phyloP scores from a whole-genome alignment of 306 rosid species.

The Castanea sativa region DNA sequence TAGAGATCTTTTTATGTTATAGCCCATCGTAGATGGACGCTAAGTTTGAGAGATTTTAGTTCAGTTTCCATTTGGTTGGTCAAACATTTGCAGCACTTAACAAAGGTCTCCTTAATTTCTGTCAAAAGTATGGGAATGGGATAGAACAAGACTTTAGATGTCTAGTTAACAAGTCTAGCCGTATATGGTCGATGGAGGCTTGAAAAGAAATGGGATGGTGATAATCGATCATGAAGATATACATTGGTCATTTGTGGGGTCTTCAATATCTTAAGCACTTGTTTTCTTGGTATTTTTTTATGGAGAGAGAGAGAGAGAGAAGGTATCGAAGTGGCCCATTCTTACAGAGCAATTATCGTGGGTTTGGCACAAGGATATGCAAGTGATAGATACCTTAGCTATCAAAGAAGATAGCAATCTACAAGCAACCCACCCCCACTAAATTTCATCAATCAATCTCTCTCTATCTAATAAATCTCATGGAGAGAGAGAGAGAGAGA shows the following conservation, averaged over 20 bases:
- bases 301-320: constrained; percentile 12
- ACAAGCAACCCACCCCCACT: constrained; percentile 29
- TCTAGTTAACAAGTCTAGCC: not conserved
- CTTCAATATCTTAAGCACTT: not conserved
- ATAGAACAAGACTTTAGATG: constrained; percentile 4
- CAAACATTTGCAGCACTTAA: not conserved
- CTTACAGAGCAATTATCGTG: constrained; percentile 30
- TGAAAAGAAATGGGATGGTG: constrained; percentile 9
- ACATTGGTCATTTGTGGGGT: constrained; percentile 20
- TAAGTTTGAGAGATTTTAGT: constrained; percentile 3
- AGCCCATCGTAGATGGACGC: not conserved
- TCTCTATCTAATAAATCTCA: constrained; percentile 7
- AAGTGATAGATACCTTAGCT: constrained; percentile 28
- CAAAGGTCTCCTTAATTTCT: not conserved
- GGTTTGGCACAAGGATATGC: constrained; percentile 57
- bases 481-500: constrained; percentile 14
- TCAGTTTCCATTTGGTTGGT: constrained; percentile 24
- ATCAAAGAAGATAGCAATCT: constrained; percentile 27
- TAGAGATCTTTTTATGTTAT: not conserved
- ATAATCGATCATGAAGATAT: not conserved
- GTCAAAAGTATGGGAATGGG: constrained; percentile 4
- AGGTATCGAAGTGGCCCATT: constrained; percentile 27
- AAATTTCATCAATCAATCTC: constrained; percentile 25
- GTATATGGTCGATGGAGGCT: not conserved
- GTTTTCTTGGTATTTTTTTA: not conserved